Evolutionary conservation across 2,329 filamentous ascomycete genomes (phyloP).

Genomic region (Diaporthe capsici): DNA sequence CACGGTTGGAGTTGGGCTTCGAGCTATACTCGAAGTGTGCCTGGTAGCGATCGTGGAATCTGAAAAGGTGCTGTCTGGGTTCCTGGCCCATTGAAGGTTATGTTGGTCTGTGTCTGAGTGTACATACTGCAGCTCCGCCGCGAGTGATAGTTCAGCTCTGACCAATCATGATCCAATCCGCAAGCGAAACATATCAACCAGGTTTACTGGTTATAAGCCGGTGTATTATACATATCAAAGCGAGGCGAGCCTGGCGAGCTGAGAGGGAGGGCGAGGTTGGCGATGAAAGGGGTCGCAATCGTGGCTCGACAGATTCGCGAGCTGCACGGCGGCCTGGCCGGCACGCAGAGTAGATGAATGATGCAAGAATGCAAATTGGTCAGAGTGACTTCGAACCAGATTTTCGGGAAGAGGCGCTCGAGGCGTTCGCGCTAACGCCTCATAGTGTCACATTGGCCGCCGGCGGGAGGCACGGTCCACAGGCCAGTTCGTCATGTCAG

Average conservation of each 20-base stretch:
- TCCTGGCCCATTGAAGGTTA: neutral
- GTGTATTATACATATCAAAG: neutral
- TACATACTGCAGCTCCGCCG: neutral
- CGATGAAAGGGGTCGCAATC: neutral
- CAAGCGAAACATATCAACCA: neutral
- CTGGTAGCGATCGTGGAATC: neutral
- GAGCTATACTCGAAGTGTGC: neutral
- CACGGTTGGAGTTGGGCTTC: neutral
- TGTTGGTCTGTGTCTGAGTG: neutral
- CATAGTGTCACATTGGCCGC: slow-evolving; percentile 11
- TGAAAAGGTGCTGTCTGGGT: neutral
- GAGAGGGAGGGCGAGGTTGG: neutral
- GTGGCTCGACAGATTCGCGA: neutral
- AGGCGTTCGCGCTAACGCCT: slow-evolving; percentile 18
- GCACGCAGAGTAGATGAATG: neutral
- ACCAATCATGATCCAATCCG: neutral
- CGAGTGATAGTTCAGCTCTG: neutral
- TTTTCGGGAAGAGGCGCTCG: slow-evolving; percentile 12
- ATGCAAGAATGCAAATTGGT: neutral
- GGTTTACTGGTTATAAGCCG: neutral
- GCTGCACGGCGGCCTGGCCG: neutral
- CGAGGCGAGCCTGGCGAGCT: slow-evolving; percentile 1
- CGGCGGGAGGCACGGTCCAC: neutral
- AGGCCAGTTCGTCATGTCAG: neutral
- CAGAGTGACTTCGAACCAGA: neutral